Conservation (phyloP, 257 asterid species). For the Scutellaria galericulata region DNA sequence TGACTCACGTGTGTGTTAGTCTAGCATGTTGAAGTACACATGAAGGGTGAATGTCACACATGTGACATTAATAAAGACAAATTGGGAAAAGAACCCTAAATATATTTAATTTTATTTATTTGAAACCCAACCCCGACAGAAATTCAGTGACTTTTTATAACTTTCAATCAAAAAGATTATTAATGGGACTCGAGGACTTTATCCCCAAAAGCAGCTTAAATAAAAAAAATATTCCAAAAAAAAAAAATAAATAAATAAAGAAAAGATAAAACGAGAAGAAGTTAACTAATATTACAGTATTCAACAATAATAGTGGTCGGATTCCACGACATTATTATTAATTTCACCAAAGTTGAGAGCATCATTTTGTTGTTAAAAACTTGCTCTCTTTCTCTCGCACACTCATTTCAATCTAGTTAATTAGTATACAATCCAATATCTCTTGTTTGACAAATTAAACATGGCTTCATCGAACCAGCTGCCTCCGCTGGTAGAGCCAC, state of each 20-base stretch:
- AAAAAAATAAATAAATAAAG: background rate
- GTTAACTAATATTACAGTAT: background rate
- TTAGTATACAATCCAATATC: no score
- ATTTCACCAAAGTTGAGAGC: constrained; percentile 2
- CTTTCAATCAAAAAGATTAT: constrained; percentile 33
- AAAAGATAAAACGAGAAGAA: background rate
- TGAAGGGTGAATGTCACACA: constrained; percentile 23
- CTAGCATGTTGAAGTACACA: background rate
- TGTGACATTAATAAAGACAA: constrained; percentile 43
- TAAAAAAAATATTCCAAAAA: background rate
- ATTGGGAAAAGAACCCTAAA: constrained; percentile 34
- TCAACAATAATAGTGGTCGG: background rate
- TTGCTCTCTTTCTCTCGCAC: no score
- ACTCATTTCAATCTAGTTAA: no score
- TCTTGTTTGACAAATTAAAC: no score
- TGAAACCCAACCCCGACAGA: constrained; percentile 25
- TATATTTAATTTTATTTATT: constrained; percentile 9
- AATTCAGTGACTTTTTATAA: constrained; percentile 32
- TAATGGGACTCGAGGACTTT: constrained; percentile 44
- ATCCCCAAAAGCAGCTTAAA: constrained; percentile 3
- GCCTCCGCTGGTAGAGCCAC: constrained; percentile 67
- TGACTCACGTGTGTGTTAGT: background rate
- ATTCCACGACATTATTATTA: background rate
- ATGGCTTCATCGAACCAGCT: constrained; percentile 45
- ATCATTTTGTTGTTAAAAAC: constrained; percentile 15